These are phyloP conservation scores for Cenchrus purpureus DNA, from an alignment of 176 grass and related monocot species.

Conservation along the genomic window DNA sequence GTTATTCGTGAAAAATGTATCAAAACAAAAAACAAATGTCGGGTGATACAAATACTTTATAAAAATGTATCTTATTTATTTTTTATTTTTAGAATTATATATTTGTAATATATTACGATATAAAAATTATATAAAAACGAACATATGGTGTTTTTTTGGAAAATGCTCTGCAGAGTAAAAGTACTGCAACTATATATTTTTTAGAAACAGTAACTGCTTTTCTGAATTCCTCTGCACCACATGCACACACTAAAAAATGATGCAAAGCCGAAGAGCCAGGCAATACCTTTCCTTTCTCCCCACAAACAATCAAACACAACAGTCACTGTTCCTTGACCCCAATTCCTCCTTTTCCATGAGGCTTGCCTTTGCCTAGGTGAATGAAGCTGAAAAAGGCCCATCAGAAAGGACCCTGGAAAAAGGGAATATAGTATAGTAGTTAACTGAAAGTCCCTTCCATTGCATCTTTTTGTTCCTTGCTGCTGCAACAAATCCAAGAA, in stretches of 20 bases:
- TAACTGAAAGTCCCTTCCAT: background rate
- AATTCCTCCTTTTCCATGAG: conserved; percentile 8
- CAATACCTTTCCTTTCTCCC: conserved; percentile 30
- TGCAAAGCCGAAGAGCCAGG: conserved; percentile 29
- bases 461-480: conserved; percentile 34
- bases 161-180: no score
- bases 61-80: no score
- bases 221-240: background rate
- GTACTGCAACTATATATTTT: no score
- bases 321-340: background rate
- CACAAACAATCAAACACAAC: background rate
- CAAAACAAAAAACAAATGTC: no score
- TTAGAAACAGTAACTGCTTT: background rate
- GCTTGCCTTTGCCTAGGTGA: conserved; percentile 18
- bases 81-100: no score
- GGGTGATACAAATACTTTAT: no score
- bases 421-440: background rate
- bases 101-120: no score
- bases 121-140: no score
- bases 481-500: conserved; percentile 27
- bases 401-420: background rate
- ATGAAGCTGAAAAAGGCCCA: conserved; percentile 9
- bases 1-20: no score
- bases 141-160: no score
- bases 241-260: background rate